Base-by-base conservation (phyloP, 1,139 yeast genomes). In the Taphrina populina region DNA sequence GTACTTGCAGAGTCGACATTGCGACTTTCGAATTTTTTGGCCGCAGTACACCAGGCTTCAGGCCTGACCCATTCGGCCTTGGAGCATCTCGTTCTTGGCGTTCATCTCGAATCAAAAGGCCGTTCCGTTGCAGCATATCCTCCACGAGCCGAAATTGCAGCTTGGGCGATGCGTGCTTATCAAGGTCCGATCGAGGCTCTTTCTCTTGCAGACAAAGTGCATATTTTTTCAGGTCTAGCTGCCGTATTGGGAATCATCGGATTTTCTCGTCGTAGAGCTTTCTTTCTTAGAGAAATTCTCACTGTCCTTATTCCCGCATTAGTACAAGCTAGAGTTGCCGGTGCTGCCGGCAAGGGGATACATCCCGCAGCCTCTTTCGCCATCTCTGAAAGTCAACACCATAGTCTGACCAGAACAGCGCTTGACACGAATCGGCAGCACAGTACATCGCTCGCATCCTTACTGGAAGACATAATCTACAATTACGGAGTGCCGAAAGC, bases 1-100 rank as follows among this genome's bases (percentile, higher is more conserved):
- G 90, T 88, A 0, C 85, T 82, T 62, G 81, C 86, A 41, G 96
- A 88, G 62, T 76, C 84, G 2, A 73, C 84, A 3, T 64, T 88
- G 36, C 74, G 96, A 56, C 77, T 77, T 49, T 71, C 84, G 27
- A 81, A 80, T 59, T 75, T 86, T 56, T 76, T 85, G 76, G 75
- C 83, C 1, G 69, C 75, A 8, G 70, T 82, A 4, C 76, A 76
- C 59, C 67, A 76, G 4, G 81, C 82, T 3, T 75, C 77, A 10
- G 81, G 77, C 3, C 69, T 82, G 62, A 73, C 75, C 39, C 64
- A 70, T 0, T 67, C 67, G 0, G 73, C 77, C 1, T 67, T 80
- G 36, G 73, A 75, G 4, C 69, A 71, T 21, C 67, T 77, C 7
- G 72, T 79, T 4, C 65, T 70, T 34, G 70, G 69, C 3, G 65